Evolutionary conservation across 1,139 yeast species (phyloP).

Genomic region (Yamadazyma aaseri): DNA sequence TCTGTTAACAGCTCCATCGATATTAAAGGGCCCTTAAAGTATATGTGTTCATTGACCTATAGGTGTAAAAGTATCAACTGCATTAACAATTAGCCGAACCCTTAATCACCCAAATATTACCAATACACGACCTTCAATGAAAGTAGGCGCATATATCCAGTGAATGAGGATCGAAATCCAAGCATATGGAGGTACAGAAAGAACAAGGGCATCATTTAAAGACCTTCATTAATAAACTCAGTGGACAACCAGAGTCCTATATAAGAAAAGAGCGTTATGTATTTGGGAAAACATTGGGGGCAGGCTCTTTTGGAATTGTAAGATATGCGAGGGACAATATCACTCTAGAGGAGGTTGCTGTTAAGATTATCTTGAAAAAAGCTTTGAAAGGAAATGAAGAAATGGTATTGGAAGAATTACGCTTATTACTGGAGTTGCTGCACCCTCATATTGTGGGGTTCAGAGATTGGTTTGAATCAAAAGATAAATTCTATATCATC

Average conservation of each 20-base stretch:
- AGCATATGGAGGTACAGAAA: too few species aligned
- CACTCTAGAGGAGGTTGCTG: conserved; percentile 75
- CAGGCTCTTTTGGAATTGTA: conserved; percentile 90
- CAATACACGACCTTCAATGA: too few species aligned
- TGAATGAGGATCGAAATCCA: too few species aligned
- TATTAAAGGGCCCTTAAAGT: too few species aligned
- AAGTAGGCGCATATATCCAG: too few species aligned
- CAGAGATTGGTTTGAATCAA: conserved; percentile 85
- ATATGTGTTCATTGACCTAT: too few species aligned
- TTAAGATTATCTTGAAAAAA: conserved; percentile 80
- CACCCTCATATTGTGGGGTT: conserved; percentile 85
- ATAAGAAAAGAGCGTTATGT: conserved; percentile 61
- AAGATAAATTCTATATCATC: conserved; percentile 72
- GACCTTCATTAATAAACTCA: conserved; percentile 48
- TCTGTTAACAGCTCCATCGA: too few species aligned
- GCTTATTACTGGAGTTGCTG: conserved; percentile 58
- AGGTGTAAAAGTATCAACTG: too few species aligned
- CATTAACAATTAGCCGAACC: too few species aligned
- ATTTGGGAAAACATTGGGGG: conserved; percentile 82
- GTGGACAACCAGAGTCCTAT: conserved; percentile 75
- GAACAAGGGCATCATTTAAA: conserved; percentile 24
- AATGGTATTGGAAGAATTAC: conserved; percentile 72
- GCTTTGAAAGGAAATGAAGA: conserved; percentile 74
- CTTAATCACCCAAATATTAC: too few species aligned
- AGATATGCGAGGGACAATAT: conserved; percentile 63